phyloP scores from a whole-genome alignment of 768 basidiomycete species.

The Macrocybe gigantea region DNA sequence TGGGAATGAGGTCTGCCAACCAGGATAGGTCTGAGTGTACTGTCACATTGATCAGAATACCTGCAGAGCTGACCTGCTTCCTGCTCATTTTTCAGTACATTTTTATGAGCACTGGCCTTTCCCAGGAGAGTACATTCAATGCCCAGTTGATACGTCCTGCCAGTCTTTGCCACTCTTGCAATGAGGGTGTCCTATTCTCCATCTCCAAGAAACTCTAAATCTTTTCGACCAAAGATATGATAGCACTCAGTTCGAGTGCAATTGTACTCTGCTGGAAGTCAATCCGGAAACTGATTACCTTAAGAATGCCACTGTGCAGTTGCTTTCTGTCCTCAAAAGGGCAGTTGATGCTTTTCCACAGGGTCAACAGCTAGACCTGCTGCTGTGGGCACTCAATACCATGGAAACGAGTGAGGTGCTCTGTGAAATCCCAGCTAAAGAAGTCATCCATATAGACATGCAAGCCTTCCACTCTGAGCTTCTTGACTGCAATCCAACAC shows the following conservation, averaged over 20 bases:
- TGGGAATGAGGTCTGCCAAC: background rate
- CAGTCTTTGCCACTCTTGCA: too few relatives aligned
- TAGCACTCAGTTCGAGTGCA: too few relatives aligned
- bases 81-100: background rate
- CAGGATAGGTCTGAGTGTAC: constrained; percentile 3
- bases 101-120: background rate
- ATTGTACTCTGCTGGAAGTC: too few relatives aligned
- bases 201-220: too few relatives aligned
- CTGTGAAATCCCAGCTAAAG: constrained; percentile 1
- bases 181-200: too few relatives aligned
- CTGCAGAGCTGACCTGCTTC: background rate
- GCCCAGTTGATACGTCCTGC: too few relatives aligned
- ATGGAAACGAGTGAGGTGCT: background rate
- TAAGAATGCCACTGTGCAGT: too few relatives aligned
- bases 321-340: too few relatives aligned
- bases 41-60: background rate
- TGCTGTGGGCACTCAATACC: background rate
- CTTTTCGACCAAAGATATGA: too few relatives aligned
- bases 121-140: constrained; percentile 1
- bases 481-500: background rate
- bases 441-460: constrained; percentile 8
- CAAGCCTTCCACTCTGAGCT: background rate
- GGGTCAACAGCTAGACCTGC: constrained; percentile 8
- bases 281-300: too few relatives aligned
- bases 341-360: too few relatives aligned